These are phyloP conservation scores for Ganoderma lingzhi DNA, from an alignment of 1,284 basidiomycete species.

Conservation along the genomic window DNA sequence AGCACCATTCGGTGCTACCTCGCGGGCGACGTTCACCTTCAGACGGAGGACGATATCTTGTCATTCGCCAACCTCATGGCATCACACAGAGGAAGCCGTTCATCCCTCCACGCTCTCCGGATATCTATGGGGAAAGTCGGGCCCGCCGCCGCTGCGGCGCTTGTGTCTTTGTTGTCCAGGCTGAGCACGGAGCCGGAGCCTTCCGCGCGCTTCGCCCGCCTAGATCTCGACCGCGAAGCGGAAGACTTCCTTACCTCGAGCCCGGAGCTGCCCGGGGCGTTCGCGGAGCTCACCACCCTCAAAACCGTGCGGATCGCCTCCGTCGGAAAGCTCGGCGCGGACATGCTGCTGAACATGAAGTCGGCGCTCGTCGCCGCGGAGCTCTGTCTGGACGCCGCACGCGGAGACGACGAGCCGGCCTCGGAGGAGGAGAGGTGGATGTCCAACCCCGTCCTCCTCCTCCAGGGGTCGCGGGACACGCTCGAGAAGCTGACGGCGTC, in stretches of 20 bases:
- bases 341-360: slow-evolving; percentile 11
- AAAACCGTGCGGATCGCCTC: slow-evolving; percentile 1
- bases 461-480: background rate
- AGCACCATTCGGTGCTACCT: background rate
- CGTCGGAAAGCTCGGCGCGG: background rate
- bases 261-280: slow-evolving; percentile 4
- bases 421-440: background rate
- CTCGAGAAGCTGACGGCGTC: slow-evolving; percentile 4
- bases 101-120: background rate
- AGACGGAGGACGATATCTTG: background rate
- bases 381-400: background rate
- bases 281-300: slow-evolving; percentile 4
- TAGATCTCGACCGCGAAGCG: background rate
- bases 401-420: background rate
- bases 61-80: background rate
- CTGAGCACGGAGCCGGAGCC: background rate
- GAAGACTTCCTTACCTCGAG: slow-evolving; percentile 1
- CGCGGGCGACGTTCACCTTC: background rate
- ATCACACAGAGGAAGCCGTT: background rate
- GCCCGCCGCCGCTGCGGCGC: background rate
- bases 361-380: background rate
- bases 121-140: background rate
- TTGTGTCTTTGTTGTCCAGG: background rate
- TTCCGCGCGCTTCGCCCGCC: background rate
- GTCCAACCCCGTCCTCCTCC: slow-evolving; percentile 3